Conservation (phyloP, 1,139 yeast genomes). For the Candida tropicalis region DNA sequence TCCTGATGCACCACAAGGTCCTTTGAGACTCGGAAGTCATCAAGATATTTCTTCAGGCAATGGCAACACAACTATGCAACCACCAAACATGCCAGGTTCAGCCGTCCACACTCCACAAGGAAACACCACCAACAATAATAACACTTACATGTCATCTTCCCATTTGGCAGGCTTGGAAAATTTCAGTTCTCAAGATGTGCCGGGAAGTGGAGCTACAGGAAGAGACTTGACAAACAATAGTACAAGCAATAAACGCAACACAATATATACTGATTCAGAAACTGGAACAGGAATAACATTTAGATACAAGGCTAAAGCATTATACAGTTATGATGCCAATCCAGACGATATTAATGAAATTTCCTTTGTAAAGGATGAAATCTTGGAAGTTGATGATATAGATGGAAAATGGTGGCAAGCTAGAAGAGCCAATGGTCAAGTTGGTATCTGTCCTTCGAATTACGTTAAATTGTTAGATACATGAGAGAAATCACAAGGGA, state of each 20-base stretch:
- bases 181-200: conserved; percentile 44
- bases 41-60: conserved; percentile 23
- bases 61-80: neutral
- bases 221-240: conserved; percentile 34
- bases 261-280: conserved; percentile 29
- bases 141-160: conserved; percentile 55
- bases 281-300: conserved; percentile 49
- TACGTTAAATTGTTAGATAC: conserved; percentile 71
- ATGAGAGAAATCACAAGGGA: too few relatives aligned
- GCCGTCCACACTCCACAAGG: conserved; percentile 18
- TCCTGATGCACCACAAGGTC: conserved; percentile 16
- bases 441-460: conserved; percentile 96
- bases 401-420: conserved; percentile 99
- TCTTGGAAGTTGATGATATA: conserved; percentile 87
- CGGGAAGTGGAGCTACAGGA: conserved; percentile 18
- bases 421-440: conserved; percentile 82
- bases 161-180: conserved; percentile 64
- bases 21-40: conserved; percentile 5
- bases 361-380: conserved; percentile 86
- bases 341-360: conserved; percentile 94
- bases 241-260: conserved; percentile 27
- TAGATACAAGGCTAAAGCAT: conserved; percentile 84
- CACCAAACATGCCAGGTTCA: neutral
- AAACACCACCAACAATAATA: conserved; percentile 10
- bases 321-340: conserved; percentile 87